Evolutionary conservation across 805 yeast genomes (phyloP), one percentile per base, ranked within the genome.

Genomic region (Dipodascopsis uninucleata): DNA sequence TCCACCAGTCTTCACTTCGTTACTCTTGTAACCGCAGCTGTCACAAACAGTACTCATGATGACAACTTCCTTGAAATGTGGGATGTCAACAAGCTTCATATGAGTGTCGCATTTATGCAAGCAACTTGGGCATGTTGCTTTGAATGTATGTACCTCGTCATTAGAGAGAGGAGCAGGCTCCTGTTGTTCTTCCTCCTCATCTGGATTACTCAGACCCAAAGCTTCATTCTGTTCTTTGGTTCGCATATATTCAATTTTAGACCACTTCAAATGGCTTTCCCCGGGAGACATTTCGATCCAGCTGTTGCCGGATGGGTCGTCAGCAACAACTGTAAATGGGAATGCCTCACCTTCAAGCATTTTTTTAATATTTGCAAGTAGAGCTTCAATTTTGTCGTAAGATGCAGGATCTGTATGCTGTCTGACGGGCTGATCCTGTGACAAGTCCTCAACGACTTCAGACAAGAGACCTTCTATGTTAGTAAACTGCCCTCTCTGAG

Each of bases 1-100:
- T 58, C 99, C 99, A 48, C 99, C 99, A 4, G 98, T 93, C 70
- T 90, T 93, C 54, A 93, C 98, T 67, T 93, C 99, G 63, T 93
- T 93, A 14, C 95, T 85, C 69, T 86, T 90, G 69, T 85, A 93
- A 28, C 97, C 98, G 69, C 99, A 93, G 52, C 77, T 69, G 25
- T 82, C 89, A 70, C 99, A 93, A 1, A 78, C 81, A 1, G 98
- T 93, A 38, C 94, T 83, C 98, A 93, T 93, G 58, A 93, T 78
- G 48, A 93, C 83, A 31, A 93, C 99, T 56, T 93, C 97, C 69
- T 90, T 89, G 76, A 93, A 93, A 68, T 93, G 97, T 17, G 99
- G 99, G 56, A 93, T 93, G 64, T 87, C 82, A 18, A 93, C 96
- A 29, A 88, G 78, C 70, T 93, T 93, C 99, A 93, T 93, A 63